Evolutionary conservation across 2,329 filamentous ascomycete genomes (phyloP), one percentile per base, ranked within the genome.

Genomic region (Fusarium tricinctum): DNA sequence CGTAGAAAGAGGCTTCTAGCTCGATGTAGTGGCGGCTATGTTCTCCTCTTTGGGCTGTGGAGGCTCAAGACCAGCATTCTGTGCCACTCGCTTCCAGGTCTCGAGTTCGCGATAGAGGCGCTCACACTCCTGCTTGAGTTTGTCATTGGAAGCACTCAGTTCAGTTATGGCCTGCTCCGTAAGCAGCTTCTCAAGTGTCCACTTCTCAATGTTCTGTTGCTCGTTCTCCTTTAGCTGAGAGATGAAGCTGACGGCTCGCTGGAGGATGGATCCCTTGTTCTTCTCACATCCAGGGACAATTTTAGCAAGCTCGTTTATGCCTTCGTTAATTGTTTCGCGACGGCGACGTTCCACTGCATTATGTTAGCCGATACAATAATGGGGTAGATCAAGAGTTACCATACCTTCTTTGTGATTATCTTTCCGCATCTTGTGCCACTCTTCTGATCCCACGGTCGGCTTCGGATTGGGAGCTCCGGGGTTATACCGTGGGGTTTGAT

Each of bases 331-430:
- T 0, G 96, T 97, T 81, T 99, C 96, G 68, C 96, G 92, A 44
- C 96, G 93, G 61, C 96, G 93, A 63, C 96, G 93, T 81, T 99
- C 96, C 66, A 99, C 96, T 98, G 55, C 15, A 45, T 9, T 26
- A 47, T 63, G 71, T 79, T 74, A 77, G 73, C 65, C 15, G 22
- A 22, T 26, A 47, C 20, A 19, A 8, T 6, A 17, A 30, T 15
- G n/a, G 13, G 6, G 33, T 3, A 4, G 26, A 20, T 3, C 8
- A n/a, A 35, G 8, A 8, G n/a, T 17, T n/a, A 32, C 78, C 87
- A 76, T 81, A 96, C 95, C 96, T 86, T 98, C 95, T 87, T 99
- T 99, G 82, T 99, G 96, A 70, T 98, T 99, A 75, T 98, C 95
- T 78, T 97, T 96, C 66, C 96, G 89, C 74, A 97, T 90, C 79